These are phyloP conservation scores for Amphibolis antarctica DNA, from an alignment of 106 monocot species.

Conservation along the genomic window DNA sequence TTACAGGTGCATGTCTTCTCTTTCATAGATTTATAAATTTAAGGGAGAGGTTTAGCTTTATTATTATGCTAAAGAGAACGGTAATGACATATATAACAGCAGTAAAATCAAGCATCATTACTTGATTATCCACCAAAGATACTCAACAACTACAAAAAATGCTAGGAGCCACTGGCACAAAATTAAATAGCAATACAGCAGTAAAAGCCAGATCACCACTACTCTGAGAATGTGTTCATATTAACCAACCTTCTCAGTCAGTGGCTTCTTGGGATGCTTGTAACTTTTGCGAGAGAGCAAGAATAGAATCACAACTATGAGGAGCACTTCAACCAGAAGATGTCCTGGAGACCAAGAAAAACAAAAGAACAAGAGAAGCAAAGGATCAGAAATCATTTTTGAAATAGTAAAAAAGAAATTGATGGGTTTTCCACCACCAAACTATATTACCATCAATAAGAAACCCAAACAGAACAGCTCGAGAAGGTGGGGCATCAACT, in stretches of 20 bases:
- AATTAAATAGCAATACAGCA: too few species aligned
- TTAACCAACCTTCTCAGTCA: conserved; percentile 9
- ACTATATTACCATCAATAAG: conserved; percentile 5
- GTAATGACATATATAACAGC: too few species aligned
- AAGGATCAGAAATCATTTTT: neutral
- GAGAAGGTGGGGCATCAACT: conserved; percentile 2
- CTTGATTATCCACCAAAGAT: too few species aligned
- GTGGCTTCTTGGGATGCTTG: conserved; percentile 10
- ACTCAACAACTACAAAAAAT: too few species aligned
- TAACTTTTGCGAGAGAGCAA: conserved; percentile 12
- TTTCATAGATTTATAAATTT: too few species aligned
- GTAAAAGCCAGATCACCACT: too few species aligned
- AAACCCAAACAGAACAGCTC: conserved; percentile 6
- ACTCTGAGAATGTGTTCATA: too few species aligned
- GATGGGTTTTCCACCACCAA: neutral
- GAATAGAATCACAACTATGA: conserved; percentile 5
- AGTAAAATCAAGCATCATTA: too few species aligned
- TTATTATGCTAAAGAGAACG: too few species aligned
- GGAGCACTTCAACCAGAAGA: conserved; percentile 8
- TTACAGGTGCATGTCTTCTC: too few species aligned
- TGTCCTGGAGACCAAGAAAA: conserved; percentile 1
- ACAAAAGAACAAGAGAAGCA: neutral
- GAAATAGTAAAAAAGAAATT: neutral
- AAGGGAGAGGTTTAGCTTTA: too few species aligned
- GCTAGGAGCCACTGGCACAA: too few species aligned